phyloP scores from a whole-genome alignment of 352 stramenopile species.

The Phytophthora pini region DNA sequence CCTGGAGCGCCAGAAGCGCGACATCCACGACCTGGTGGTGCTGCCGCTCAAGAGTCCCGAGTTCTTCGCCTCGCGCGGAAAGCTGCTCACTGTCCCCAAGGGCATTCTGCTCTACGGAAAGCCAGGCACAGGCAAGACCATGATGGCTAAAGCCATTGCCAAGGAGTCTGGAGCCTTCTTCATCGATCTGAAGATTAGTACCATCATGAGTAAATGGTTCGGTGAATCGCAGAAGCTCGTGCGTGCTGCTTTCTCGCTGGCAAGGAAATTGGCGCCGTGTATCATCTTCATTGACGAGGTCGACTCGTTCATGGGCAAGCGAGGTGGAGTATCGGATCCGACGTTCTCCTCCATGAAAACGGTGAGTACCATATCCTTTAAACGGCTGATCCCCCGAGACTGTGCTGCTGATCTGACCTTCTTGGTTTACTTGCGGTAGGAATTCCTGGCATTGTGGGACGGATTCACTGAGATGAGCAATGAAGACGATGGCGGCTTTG shows the following conservation, averaged over 20 bases:
- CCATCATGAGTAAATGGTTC: constrained; percentile 93
- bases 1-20: constrained; percentile 95
- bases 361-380: constrained; percentile 29
- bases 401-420: constrained; percentile 16
- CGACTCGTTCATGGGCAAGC: constrained; percentile 92
- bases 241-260: constrained; percentile 93
- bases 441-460: constrained; percentile 99
- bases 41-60: constrained; percentile 92
- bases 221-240: constrained; percentile 95
- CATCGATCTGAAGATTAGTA: constrained; percentile 91
- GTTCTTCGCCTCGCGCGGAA: constrained; percentile 90
- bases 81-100: constrained; percentile 89
- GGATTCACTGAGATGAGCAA: constrained; percentile 91
- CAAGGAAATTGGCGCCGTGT: constrained; percentile 94
- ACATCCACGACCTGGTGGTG: constrained; percentile 97
- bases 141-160: constrained; percentile 95
- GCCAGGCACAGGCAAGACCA: constrained; percentile 91
- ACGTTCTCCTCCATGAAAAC: constrained; percentile 92
- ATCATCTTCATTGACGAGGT: constrained; percentile 99
- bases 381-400: neutral
- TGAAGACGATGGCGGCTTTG: constrained; percentile 68
- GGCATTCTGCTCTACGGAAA: constrained; percentile 87
- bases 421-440: constrained; percentile 42
- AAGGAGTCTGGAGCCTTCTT: constrained; percentile 93
- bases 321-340: constrained; percentile 73